Conservation (phyloP, 768 basidiomycete species). For the Pleurotus sapidus region DNA sequence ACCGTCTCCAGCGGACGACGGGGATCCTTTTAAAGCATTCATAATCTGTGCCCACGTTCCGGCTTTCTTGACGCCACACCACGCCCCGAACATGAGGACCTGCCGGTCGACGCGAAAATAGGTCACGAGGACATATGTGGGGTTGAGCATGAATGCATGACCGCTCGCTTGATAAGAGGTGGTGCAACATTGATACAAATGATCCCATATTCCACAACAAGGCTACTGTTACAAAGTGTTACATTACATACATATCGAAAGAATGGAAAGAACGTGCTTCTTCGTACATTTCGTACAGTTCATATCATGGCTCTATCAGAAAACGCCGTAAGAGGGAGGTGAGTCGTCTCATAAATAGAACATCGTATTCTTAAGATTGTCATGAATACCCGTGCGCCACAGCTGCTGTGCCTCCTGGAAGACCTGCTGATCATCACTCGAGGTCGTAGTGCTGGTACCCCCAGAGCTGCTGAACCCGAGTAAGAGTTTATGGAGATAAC, state of each 20-base stretch:
- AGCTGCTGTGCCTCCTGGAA: slow-evolving; percentile 46
- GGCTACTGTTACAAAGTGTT: too few relatives aligned
- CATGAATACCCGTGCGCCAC: slow-evolving; percentile 59
- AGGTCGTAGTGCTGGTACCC: slow-evolving; percentile 29
- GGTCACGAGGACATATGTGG: background rate
- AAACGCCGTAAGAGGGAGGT: too few relatives aligned
- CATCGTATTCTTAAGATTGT: slow-evolving; percentile 65
- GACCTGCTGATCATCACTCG: slow-evolving; percentile 42
- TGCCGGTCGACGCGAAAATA: background rate
- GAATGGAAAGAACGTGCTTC: too few relatives aligned
- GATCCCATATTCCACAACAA: too few relatives aligned
- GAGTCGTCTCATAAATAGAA: slow-evolving; percentile 54
- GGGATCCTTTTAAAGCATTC: too few relatives aligned
- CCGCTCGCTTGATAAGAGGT: too few relatives aligned
- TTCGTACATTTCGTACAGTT: too few relatives aligned
- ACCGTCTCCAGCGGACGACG: too few relatives aligned
- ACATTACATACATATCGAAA: too few relatives aligned
- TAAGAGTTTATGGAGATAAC: slow-evolving; percentile 73
- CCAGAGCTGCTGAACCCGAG: slow-evolving; percentile 40
- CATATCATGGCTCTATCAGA: too few relatives aligned
- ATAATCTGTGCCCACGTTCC: background rate
- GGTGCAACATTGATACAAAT: too few relatives aligned
- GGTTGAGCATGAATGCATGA: too few relatives aligned
- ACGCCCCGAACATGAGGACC: slow-evolving; percentile 7
- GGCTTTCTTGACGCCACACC: slow-evolving; percentile 6